Base-by-base conservation (phyloP, 2,329 filamentous ascomycete genomes). In the Calonectria henricotiae region DNA sequence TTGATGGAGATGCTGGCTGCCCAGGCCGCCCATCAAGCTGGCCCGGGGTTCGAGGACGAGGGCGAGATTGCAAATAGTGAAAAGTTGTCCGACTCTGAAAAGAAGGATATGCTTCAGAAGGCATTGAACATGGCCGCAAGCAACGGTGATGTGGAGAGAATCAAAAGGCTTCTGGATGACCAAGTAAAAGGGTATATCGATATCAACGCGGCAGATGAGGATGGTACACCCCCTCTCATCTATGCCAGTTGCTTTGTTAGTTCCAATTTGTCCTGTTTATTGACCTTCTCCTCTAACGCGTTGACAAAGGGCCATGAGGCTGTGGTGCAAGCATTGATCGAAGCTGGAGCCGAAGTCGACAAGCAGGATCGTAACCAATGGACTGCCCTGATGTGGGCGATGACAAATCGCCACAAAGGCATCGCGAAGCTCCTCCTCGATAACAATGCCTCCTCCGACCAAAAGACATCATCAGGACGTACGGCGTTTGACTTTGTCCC, bases 321-420 rank as follows among this genome's bases (percentile, higher is more conserved):
- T 55, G 95, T 98, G 4, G 96, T 98, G 27, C 89, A 92, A 69
- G 90, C 92, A 43, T 88, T 99, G 62, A 90, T 99, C 63, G 90
- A 94, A 69, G 94, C 94, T 11, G 95, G 96, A 27, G 96, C 93
- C 44, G 90, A 94, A 77, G 95, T 98, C 63, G 95, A 99, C 83
- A 92, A 92, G 77, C 96, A 98, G 82, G 96, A 99, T 80, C 93
- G 92, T 73, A 98, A 98, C 80, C 93, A 97, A 79, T 99, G 96
- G 96, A 98, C 94, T 78, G 94, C 96, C 15, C 87, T 99, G 71
- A 99, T 99, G 95, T 99, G 96, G 96, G 96, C 96, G 61, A 98
- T 98, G 94, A 99, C 96, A 67, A 99, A 99, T 82, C 88, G 95
- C 68, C 96, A 99, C 83, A 98, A 98, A 83, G 92, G 91, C 58